Base-by-base conservation (phyloP, 176 grass and related monocot species). In the Oryza nivara region DNA sequence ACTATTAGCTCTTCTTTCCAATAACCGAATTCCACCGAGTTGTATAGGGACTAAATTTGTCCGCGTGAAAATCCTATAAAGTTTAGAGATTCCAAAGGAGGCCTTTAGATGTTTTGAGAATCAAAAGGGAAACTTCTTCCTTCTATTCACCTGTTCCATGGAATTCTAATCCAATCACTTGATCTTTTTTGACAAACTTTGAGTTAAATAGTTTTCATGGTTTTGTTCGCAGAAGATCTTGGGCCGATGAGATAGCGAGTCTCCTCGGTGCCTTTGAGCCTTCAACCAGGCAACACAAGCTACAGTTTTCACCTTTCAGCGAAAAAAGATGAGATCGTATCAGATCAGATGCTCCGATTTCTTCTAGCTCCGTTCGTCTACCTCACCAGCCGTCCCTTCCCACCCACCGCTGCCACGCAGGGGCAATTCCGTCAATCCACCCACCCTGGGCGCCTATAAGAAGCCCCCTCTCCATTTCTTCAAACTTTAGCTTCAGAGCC, bases 401-500 rank as follows among this genome's bases (percentile, higher is more conserved):
- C 63, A 87, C 85, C 86, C 73, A 86, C 78, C 73, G 77, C 48
- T 69, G 20, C 23, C 69, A 86, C 68, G 67, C 20, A 77, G 70
- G 84, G 92, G 70, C 45, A 86, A 49, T 76, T 47, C 3, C 78
- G 87, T 65, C 76, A 87, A 52, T 61, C 9, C 7, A n/a, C 17
- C 6, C 9, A 6, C 19, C 65, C 35, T 45, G 36, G 23, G 16
- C 41, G 72, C 76, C 90, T 94, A 94, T 94, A 94, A 92, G 90
- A 90, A 16, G 65, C 1, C 28, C 88, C 81, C 81, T 82, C 87
- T 45, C 78, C 85, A 86, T 86, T 90, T 86, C 90, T 80, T 85
- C 41, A n/a, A 92, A 92, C 78, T 94, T 94, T 92, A 90, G 92
- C 80, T 88, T 79, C 76, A 76, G 44, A 80, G 76, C 43, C 82